phyloP scores from a whole-genome alignment of 306 rosid species.

The Dryas octopetala region DNA sequence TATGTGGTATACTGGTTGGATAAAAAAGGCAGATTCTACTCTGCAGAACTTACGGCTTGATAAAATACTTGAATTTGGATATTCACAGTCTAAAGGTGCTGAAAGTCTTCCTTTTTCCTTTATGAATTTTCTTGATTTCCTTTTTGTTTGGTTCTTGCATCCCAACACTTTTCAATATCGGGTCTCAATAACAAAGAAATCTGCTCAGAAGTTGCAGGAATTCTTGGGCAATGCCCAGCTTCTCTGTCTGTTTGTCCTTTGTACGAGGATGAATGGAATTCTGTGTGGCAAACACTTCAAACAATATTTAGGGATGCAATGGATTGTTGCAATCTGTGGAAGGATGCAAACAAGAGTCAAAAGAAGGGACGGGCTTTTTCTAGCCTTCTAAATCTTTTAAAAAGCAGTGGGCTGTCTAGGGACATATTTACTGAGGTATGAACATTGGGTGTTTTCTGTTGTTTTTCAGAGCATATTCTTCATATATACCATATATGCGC shows the following conservation, averaged over 20 bases:
- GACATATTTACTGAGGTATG: constrained; percentile 59
- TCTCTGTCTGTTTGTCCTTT: constrained; percentile 29
- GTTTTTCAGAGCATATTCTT: constrained; percentile 17
- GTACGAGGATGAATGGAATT: constrained; percentile 57
- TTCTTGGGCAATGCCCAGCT: constrained; percentile 30
- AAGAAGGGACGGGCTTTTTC: constrained; percentile 71
- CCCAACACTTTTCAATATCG: not conserved
- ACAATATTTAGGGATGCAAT: constrained; percentile 44
- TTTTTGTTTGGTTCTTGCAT: constrained; percentile 8
- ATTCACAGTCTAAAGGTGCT: constrained; percentile 28
- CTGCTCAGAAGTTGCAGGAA: constrained; percentile 40
- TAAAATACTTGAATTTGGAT: constrained; percentile 26
- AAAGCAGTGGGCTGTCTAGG: constrained; percentile 69
- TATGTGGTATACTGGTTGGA: constrained; percentile 57
- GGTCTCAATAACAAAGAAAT: constrained; percentile 7
- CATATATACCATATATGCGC: not conserved
- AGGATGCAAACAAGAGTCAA: constrained; percentile 63
- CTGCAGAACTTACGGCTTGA: constrained; percentile 40
- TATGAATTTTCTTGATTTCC: not conserved
- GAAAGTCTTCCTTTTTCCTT: constrained; percentile 27
- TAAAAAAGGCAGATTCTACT: constrained; percentile 36
- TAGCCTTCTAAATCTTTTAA: constrained; percentile 70
- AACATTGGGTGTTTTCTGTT: constrained; percentile 16
- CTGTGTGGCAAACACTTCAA: constrained; percentile 57
- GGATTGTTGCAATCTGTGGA: constrained; percentile 63